These are phyloP conservation scores for Pythium apleroticum DNA, from an alignment of 352 stramenopile genomes.

Conservation along the genomic window DNA sequence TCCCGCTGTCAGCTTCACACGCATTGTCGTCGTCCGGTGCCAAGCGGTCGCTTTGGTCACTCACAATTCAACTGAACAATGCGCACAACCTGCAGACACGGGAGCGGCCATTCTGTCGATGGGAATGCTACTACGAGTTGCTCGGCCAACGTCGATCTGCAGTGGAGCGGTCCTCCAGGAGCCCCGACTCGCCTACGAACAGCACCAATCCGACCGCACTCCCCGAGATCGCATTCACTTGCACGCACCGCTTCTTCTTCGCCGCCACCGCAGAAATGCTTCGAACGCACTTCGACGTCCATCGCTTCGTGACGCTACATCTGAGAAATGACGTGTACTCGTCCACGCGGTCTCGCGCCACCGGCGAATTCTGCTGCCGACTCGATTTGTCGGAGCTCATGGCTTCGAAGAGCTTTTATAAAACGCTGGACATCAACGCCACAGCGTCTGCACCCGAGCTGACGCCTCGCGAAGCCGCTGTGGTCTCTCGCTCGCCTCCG, in stretches of 20 bases:
- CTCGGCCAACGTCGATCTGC: slow-evolving; percentile 56
- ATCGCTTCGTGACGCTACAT: slow-evolving; percentile 37
- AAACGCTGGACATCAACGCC: slow-evolving; percentile 50
- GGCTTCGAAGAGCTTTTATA: slow-evolving; percentile 36
- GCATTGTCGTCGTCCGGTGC: not conserved
- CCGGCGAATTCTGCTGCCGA: slow-evolving; percentile 52
- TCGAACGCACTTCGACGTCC: slow-evolving; percentile 34
- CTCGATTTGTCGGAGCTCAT: slow-evolving; percentile 41
- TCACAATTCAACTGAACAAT: slow-evolving; percentile 59
- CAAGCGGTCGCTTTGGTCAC: slow-evolving; percentile 43
- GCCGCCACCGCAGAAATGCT: slow-evolving; percentile 33
- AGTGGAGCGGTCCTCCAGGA: slow-evolving; percentile 36
- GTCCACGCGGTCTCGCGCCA: slow-evolving; percentile 44
- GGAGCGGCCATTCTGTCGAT: slow-evolving; percentile 57
- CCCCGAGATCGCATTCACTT: slow-evolving; percentile 51
- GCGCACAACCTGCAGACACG: slow-evolving; percentile 60
- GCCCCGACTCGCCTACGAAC: not conserved
- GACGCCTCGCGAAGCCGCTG: slow-evolving; percentile 54
- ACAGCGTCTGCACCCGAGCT: slow-evolving; percentile 28
- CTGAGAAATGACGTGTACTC: slow-evolving; percentile 77
- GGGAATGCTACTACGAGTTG: slow-evolving; percentile 74
- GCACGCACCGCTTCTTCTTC: slow-evolving; percentile 66
- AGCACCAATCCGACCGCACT: not conserved
- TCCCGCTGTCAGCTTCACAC: not conserved
- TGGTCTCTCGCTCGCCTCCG: slow-evolving; percentile 35